Conservation (phyloP, 169 alveolate species). For the Cryptosporidium muris region DNA sequence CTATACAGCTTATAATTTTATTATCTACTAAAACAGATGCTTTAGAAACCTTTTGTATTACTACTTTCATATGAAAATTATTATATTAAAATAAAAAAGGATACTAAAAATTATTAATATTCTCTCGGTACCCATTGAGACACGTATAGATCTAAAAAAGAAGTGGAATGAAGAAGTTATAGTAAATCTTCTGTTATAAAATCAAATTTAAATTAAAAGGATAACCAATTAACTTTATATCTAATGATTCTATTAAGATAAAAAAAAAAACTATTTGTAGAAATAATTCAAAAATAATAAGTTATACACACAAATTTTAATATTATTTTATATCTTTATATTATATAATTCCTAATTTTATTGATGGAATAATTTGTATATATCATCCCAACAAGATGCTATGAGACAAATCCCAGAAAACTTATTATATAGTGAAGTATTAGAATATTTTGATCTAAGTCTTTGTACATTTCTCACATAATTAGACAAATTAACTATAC, state of each 20-base stretch:
- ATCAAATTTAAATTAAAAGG: no score
- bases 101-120: no score
- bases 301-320: background rate
- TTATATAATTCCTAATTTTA: background rate
- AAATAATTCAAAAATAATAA: background rate
- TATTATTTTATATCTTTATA: background rate
- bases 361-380: constrained; percentile 12
- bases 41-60: constrained; percentile 84
- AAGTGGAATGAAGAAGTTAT: background rate
- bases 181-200: no score
- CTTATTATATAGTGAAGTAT: constrained; percentile 23
- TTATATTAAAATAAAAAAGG: no score
- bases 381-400: constrained; percentile 52
- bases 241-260: background rate
- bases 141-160: no score
- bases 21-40: constrained; percentile 84
- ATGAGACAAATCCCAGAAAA: constrained; percentile 26
- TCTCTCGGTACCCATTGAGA: no score
- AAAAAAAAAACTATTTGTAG: background rate
- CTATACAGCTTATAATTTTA: constrained; percentile 82
- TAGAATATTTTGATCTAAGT: constrained; percentile 25
- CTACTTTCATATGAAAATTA: constrained; percentile 80
- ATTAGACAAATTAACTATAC: constrained; percentile 29
- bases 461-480: constrained; percentile 27
- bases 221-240: no score